A percentile compares a stretch with the other conserved stretches of the same genome.
Conservation (phyloP, 106 monocot species). For the Posidonia australis region DNA sequence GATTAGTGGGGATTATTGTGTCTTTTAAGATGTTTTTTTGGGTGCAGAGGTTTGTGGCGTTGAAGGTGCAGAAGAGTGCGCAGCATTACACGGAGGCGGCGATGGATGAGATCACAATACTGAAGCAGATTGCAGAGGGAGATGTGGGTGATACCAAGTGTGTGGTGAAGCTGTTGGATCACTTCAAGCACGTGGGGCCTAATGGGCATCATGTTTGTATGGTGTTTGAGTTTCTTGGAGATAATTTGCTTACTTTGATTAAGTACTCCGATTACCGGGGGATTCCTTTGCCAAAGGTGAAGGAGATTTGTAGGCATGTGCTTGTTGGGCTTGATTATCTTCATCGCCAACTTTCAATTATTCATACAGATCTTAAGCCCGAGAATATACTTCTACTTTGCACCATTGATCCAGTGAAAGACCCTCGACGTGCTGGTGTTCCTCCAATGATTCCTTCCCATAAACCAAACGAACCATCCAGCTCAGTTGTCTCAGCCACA, state of each 20-base stretch:
- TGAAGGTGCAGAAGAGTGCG: constrained; percentile 99
- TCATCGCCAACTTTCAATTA: constrained; percentile 75
- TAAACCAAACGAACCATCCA: constrained; percentile 28
- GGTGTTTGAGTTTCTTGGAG: constrained; percentile 96
- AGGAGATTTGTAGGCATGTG: constrained; percentile 78
- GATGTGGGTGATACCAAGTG: constrained; percentile 62
- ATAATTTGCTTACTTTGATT: constrained; percentile 90
- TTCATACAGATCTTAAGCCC: constrained; percentile 97
- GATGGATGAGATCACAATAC: constrained; percentile 98
- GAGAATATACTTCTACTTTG: constrained; percentile 83
- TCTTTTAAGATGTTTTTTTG: background rate
- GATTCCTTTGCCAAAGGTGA: constrained; percentile 63
- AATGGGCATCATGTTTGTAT: constrained; percentile 97
- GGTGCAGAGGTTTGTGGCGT: constrained; percentile 79
- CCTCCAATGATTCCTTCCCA: constrained; percentile 29
- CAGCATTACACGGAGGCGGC: constrained; percentile 98
- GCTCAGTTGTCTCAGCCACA: background rate
- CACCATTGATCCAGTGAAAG: constrained; percentile 68
- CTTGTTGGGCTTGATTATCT: constrained; percentile 83
- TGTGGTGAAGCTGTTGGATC: constrained; percentile 94
- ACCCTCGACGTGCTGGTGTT: constrained; percentile 31
- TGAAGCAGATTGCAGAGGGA: constrained; percentile 91
- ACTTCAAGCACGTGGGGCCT: constrained; percentile 96
- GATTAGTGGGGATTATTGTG: background rate
- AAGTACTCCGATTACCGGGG: constrained; percentile 90